Conservation (phyloP, 2,329 filamentous ascomycete genomes). For the Penicillium glabrum region DNA sequence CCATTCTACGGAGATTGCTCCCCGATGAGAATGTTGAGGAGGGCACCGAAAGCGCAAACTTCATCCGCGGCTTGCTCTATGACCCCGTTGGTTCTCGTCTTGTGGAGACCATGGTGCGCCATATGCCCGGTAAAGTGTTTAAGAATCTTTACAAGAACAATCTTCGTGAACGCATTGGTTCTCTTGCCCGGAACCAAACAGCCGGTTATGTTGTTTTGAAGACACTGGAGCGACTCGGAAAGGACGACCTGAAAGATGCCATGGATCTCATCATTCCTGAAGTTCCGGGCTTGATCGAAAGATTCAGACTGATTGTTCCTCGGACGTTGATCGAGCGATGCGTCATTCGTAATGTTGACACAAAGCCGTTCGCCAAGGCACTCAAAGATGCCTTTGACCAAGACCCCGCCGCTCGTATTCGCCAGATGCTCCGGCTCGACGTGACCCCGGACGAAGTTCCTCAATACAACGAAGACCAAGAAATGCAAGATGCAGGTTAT, state of each 20-base stretch:
- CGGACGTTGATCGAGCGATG: conserved; percentile 83
- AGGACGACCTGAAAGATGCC: conserved; percentile 77
- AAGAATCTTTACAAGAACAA: conserved; percentile 80
- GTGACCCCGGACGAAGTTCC: conserved; percentile 6
- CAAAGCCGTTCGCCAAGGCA: conserved; percentile 54
- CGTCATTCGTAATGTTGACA: conserved; percentile 63
- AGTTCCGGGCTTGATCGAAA: conserved; percentile 69
- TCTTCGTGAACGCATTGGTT: conserved; percentile 76
- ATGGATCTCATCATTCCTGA: conserved; percentile 71
- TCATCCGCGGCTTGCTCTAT: conserved; percentile 85
- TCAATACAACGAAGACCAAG: conserved; percentile 35
- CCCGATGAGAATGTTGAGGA: conserved; percentile 77
- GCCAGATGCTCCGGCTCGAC: conserved; percentile 60
- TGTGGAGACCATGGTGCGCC: conserved; percentile 79
- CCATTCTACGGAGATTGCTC: conserved; percentile 74
- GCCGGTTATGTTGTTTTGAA: conserved; percentile 84
- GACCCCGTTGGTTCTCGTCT: conserved; percentile 87
- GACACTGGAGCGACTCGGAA: conserved; percentile 78
- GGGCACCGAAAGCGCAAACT: conserved; percentile 70
- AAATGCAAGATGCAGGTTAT: conserved; percentile 50
- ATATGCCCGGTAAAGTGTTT: conserved; percentile 84
- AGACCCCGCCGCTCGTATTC: conserved; percentile 52
- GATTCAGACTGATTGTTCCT: conserved; percentile 75
- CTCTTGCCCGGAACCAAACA: conserved; percentile 82
- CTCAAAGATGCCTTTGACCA: conserved; percentile 59